Evolutionary conservation across 2,329 filamentous ascomycete species (phyloP).

Genomic region (Didymella arachidicola): DNA sequence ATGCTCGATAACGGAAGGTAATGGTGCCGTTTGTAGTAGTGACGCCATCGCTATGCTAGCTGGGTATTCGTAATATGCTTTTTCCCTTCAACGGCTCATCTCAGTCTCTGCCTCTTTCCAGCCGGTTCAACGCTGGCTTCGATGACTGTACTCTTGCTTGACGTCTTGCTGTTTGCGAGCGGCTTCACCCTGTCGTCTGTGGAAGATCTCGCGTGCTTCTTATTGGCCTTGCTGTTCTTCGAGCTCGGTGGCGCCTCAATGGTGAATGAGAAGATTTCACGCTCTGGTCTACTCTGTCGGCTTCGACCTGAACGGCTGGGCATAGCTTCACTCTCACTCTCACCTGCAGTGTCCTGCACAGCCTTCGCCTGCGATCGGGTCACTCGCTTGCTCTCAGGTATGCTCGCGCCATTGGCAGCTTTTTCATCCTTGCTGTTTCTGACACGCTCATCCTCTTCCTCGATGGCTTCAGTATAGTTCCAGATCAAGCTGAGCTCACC

Average conservation of each 20-base stretch:
- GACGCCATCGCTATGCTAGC: conserved; percentile 5
- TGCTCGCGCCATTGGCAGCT: conserved; percentile 3
- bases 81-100: not conserved
- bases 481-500: conserved; percentile 81
- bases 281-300: conserved; percentile 29
- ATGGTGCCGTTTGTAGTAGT: not conserved
- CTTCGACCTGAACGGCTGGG: conserved; percentile 19
- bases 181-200: not conserved
- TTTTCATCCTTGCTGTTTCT: conserved; percentile 21
- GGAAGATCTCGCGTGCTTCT: conserved; percentile 14
- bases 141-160: not conserved
- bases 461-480: conserved; percentile 75
- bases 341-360: not conserved
- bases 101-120: conserved; percentile 17
- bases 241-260: conserved; percentile 44
- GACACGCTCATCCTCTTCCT: conserved; percentile 41
- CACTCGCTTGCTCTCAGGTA: conserved; percentile 16
- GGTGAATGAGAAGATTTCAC: conserved; percentile 48
- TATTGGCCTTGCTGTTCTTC: conserved; percentile 22
- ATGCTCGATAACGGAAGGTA: not conserved
- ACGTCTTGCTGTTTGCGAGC: not conserved
- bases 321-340: conserved; percentile 23
- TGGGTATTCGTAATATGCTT: not conserved
- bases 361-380: conserved; percentile 26
- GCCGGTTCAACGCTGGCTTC: conserved; percentile 3